Base-by-base conservation (phyloP, 2,329 filamentous ascomycete species). In the Fusarium vanettenii region DNA sequence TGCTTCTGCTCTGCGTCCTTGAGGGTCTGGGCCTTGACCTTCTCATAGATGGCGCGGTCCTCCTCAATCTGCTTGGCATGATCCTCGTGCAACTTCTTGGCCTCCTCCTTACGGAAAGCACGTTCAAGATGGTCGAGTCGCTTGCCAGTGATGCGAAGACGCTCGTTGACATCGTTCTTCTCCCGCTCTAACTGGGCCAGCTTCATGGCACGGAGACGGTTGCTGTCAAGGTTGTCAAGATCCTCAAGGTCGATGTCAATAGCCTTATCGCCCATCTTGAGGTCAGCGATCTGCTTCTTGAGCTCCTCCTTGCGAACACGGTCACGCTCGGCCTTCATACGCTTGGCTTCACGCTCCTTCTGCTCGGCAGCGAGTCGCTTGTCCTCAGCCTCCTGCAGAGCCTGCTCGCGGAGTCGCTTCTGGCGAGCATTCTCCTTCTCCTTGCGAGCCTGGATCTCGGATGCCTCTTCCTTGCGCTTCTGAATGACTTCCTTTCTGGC, bases 71-170 rank as follows among this genome's bases (percentile, higher is more conserved):
- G 97, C 78, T 87, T 88, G 74, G 94, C 93, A 81, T 97, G 98
- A 81, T 99, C 97, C 60, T 92, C 91, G 67, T 92, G 87, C 69
- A 98, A 87, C 85, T 98, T 96, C 90, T 98, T 98, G 80, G 93
- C 86, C 85, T 99, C 97, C 86, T 98, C 97, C 83, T 96, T 94
- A 80, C 97, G 93, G 90, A 97, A 97, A 41, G 97, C 97, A 87
- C 97, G 94, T 88, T 99, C 97, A 79, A 99, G 87, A 85, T 99
- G 96, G 82, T 99, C 97, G 79, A 98, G 94, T 75, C 97, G 93
- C 91, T 98, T 98, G 83, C 93, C 95, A 70, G 95, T 97, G 79
- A 97, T 91, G 79, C 95, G 93, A 63, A 98, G 91, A 82, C 94
- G 95, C 85, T 98, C 95, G 74, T 94, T 94, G 77, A 98, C 92